Evolutionary conservation across 2,329 filamentous ascomycete genomes (phyloP).

Genomic region (Moelleriella libera): DNA sequence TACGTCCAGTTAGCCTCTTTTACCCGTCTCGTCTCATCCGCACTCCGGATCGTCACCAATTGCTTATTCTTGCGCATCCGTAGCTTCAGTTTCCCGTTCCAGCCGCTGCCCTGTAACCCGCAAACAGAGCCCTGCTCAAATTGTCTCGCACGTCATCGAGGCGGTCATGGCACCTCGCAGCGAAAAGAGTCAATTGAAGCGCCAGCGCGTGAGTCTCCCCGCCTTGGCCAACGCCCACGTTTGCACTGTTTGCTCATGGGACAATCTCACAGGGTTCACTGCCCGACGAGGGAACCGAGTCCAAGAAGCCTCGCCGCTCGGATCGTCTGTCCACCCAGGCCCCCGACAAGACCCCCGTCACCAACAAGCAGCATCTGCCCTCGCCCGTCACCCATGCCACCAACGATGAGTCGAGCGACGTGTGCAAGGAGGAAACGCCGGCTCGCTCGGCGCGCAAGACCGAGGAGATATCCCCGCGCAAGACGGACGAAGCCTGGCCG

Average conservation of each 20-base stretch:
- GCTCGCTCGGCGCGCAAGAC: slow-evolving; percentile 51
- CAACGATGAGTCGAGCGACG: slow-evolving; percentile 44
- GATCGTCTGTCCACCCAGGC: slow-evolving; percentile 43
- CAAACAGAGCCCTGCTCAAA: too few relatives aligned
- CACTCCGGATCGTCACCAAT: too few relatives aligned
- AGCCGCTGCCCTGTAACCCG: too few relatives aligned
- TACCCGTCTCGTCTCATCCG: too few relatives aligned
- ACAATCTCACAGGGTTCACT: slow-evolving; percentile 42
- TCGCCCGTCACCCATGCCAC: slow-evolving; percentile 59
- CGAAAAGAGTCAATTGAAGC: slow-evolving; percentile 79
- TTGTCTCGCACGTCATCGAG: background rate
- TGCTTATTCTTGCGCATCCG: too few relatives aligned
- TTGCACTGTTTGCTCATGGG: slow-evolving; percentile 10
- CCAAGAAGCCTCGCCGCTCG: slow-evolving; percentile 76
- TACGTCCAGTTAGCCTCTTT: too few relatives aligned
- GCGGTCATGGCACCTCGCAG: slow-evolving; percentile 39
- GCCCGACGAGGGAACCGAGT: slow-evolving; percentile 48
- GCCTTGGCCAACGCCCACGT: slow-evolving; percentile 2
- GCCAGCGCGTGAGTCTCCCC: slow-evolving; percentile 49
- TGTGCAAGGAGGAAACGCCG: slow-evolving; percentile 51
- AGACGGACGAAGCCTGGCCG: slow-evolving; percentile 31
- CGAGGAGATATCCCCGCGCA: slow-evolving; percentile 38
- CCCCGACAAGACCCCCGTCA: slow-evolving; percentile 41
- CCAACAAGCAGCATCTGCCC: slow-evolving; percentile 56
- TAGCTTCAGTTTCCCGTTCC: too few relatives aligned